These are phyloP conservation scores for Trichoderma polysporum DNA, from an alignment of 2,329 filamentous ascomycete species.

Conservation along the genomic window DNA sequence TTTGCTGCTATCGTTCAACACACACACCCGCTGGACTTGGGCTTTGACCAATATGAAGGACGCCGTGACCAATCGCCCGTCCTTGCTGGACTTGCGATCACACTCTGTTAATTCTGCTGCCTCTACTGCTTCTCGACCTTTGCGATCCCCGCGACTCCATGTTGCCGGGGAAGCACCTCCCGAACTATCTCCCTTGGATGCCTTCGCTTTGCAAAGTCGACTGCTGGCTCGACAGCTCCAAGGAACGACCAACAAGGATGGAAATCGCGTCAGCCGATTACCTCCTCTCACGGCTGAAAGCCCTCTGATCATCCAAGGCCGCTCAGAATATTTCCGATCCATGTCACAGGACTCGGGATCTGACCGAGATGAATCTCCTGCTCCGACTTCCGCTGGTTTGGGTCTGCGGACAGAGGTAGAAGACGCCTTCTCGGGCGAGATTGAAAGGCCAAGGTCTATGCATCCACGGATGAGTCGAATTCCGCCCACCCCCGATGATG, in stretches of 20 bases:
- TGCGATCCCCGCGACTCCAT: constrained; percentile 72
- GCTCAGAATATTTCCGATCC: constrained; percentile 79
- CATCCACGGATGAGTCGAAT: constrained; percentile 71
- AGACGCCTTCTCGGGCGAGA: constrained; percentile 48
- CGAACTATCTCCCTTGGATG: constrained; percentile 89
- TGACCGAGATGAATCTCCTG: constrained; percentile 39
- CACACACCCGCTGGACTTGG: constrained; percentile 10
- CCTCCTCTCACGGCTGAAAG: constrained; percentile 81
- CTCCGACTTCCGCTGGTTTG: constrained; percentile 33
- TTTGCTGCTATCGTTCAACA: constrained; percentile 4
- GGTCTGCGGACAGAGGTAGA: constrained; percentile 57
- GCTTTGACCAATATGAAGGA: constrained; percentile 9
- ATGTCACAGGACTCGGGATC: constrained; percentile 62
- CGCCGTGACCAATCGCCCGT: constrained; percentile 56
- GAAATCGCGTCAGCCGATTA: constrained; percentile 78
- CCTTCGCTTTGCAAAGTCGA: constrained; percentile 88
- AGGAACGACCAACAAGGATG: constrained; percentile 65
- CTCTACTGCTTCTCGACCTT: constrained; percentile 48
- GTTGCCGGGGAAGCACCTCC: constrained; percentile 81
- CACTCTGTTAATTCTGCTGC: constrained; percentile 52
- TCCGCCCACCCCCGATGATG: constrained; percentile 50
- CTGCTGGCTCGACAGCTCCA: constrained; percentile 84
- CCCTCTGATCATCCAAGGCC: constrained; percentile 70
- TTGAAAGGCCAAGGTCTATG: constrained; percentile 66
- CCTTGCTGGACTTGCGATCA: constrained; percentile 59